Evolutionary conservation across 2,329 filamentous ascomycete genomes (phyloP).

Genomic region (Phyllosticta citrichinensis): DNA sequence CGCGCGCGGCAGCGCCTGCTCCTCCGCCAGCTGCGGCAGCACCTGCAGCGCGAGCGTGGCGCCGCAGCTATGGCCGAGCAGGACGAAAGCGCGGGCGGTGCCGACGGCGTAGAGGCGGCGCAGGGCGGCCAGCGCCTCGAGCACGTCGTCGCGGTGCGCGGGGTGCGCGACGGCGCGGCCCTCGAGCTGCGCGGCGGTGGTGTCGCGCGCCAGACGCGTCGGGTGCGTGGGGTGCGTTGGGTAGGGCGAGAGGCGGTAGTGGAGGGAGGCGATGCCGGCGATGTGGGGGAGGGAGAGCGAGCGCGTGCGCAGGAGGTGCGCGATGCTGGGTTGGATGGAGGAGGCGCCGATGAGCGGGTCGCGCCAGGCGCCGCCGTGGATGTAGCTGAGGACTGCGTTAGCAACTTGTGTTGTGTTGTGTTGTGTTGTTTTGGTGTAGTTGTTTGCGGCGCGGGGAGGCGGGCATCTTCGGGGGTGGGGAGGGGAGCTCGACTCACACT

Average conservation of each 20-base stretch:
- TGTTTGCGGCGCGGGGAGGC: background rate
- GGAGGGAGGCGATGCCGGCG: slow-evolving; percentile 53
- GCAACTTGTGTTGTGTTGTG: background rate
- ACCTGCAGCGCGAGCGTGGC: slow-evolving; percentile 55
- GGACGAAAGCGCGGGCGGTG: slow-evolving; percentile 22
- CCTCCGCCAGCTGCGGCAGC: slow-evolving; percentile 34
- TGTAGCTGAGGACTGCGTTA: slow-evolving; percentile 22
- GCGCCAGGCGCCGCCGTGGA: slow-evolving; percentile 43
- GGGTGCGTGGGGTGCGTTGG: slow-evolving; percentile 35
- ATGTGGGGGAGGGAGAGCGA: slow-evolving; percentile 28
- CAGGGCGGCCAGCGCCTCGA: slow-evolving; percentile 42
- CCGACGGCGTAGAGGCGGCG: slow-evolving; percentile 36
- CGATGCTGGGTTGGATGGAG: slow-evolving; percentile 27
- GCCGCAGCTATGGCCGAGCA: slow-evolving; percentile 54
- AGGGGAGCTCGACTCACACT: slow-evolving; percentile 21
- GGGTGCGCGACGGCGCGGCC: slow-evolving; percentile 47
- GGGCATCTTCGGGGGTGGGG: background rate
- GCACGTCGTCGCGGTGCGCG: slow-evolving; percentile 50
- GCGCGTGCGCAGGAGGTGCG: slow-evolving; percentile 24
- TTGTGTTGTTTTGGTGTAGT: background rate
- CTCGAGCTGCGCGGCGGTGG: slow-evolving; percentile 33
- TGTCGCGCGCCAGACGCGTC: slow-evolving; percentile 33
- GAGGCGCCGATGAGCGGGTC: slow-evolving; percentile 32
- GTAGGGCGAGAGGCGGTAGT: slow-evolving; percentile 53
- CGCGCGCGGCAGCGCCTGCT: slow-evolving; percentile 34